Evolutionary conservation across 352 stramenopile genomes (phyloP).

Genomic region (Phytophthora ohioensis): DNA sequence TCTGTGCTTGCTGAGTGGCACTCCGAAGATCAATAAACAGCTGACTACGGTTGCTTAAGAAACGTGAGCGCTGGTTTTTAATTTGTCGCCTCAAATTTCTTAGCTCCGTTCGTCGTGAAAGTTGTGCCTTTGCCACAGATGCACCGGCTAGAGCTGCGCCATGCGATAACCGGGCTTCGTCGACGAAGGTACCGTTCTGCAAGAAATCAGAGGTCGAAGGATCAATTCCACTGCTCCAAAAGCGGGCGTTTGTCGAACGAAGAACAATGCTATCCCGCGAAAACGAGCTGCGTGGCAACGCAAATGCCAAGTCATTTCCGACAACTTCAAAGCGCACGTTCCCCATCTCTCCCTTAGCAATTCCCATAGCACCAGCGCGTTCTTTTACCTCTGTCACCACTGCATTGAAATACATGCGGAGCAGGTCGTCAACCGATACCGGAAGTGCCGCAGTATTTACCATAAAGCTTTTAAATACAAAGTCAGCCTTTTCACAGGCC

Average conservation of each 20-base stretch:
- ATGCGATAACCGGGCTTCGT: slow-evolving; percentile 62
- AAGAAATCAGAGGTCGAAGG: slow-evolving; percentile 76
- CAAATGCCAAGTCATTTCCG: slow-evolving; percentile 83
- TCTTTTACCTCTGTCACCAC: slow-evolving; percentile 30
- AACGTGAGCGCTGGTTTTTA: slow-evolving; percentile 85
- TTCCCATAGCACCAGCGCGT: slow-evolving; percentile 30
- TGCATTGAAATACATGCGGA: slow-evolving; percentile 46
- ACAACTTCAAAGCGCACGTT: slow-evolving; percentile 69
- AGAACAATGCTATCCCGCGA: slow-evolving; percentile 80
- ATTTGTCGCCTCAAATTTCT: slow-evolving; percentile 78
- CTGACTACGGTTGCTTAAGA: slow-evolving; percentile 84
- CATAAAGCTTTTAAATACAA: slow-evolving; percentile 45
- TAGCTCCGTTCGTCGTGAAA: slow-evolving; percentile 70
- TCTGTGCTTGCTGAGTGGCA: slow-evolving; percentile 82
- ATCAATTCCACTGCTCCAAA: slow-evolving; percentile 79
- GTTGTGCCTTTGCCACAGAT: slow-evolving; percentile 61
- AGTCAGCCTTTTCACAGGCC: slow-evolving; percentile 39
- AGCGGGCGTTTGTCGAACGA: slow-evolving; percentile 73
- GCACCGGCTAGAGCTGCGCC: slow-evolving; percentile 46
- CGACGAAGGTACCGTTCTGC: slow-evolving; percentile 73
- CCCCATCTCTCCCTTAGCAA: slow-evolving; percentile 17
- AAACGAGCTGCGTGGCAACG: slow-evolving; percentile 82
- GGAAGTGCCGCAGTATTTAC: slow-evolving; percentile 50
- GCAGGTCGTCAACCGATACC: slow-evolving; percentile 43
- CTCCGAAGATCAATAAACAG: slow-evolving; percentile 86